Conservation (phyloP, 2,329 filamentous ascomycete species). For the Hymenoscyphus fructigenus region DNA sequence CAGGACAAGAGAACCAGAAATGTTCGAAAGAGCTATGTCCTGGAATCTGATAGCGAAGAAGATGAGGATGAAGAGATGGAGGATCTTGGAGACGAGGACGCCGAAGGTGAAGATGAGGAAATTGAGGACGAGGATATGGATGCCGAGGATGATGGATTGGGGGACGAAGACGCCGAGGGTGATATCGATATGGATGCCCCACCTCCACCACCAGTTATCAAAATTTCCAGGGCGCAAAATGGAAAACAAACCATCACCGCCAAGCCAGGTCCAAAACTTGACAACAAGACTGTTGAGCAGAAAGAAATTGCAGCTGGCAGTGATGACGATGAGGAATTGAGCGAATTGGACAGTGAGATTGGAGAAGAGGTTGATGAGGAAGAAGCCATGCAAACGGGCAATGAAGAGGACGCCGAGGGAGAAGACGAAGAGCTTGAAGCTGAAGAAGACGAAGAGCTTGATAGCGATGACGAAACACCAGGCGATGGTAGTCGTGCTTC, state of each 20-base stretch:
- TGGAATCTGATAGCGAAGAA: constrained; percentile 46
- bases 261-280: constrained; percentile 27
- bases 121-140: constrained; percentile 39
- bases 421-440: constrained; percentile 47
- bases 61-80: constrained; percentile 33
- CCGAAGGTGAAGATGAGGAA: constrained; percentile 36
- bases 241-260: constrained; percentile 30
- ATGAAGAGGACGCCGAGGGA: constrained; percentile 43
- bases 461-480: constrained; percentile 41
- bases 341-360: constrained; percentile 35
- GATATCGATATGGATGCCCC: constrained; percentile 38
- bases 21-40: constrained; percentile 42
- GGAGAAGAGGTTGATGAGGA: constrained; percentile 50
- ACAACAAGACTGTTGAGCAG: constrained; percentile 32
- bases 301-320: constrained; percentile 33
- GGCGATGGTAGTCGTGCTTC: constrained; percentile 52
- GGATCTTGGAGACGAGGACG: constrained; percentile 37
- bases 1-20: constrained; percentile 35
- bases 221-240: constrained; percentile 31
- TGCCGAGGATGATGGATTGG: constrained; percentile 41
- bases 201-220: constrained; percentile 34
- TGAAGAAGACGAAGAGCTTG: constrained; percentile 39
- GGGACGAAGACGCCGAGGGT: constrained; percentile 46
- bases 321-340: constrained; percentile 39
- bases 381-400: constrained; percentile 43